Evolutionary conservation across 1,284 basidiomycete species (phyloP).

Genomic region (Sporisorium sorghi): DNA sequence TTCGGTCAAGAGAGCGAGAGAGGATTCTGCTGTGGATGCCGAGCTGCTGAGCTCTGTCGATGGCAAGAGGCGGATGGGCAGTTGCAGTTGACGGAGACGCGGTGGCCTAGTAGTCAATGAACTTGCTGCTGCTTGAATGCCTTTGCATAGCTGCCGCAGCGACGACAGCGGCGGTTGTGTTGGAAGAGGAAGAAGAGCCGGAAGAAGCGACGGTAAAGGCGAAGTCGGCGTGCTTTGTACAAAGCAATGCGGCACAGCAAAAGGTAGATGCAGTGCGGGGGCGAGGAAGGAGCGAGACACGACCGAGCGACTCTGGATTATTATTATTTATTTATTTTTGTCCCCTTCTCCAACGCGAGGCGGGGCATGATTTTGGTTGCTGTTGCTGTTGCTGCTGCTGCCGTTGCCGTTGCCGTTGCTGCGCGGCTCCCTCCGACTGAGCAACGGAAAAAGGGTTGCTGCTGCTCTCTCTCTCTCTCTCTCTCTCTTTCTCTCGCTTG

Average conservation of each 20-base stretch:
- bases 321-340: too few relatives aligned
- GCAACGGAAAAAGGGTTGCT: too few relatives aligned
- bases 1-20: not conserved
- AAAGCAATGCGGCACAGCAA: conserved; percentile 2
- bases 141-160: conserved; percentile 1
- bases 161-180: not conserved
- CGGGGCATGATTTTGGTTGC: not conserved
- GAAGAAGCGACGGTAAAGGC: not conserved
- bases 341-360: not conserved
- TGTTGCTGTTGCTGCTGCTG: conserved; percentile 1
- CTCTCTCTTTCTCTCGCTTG: not conserved
- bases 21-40: not conserved
- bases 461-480: too few relatives aligned
- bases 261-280: conserved; percentile 33
- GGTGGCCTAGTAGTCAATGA: not conserved
- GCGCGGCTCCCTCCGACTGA: too few relatives aligned
- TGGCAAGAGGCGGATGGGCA: not conserved
- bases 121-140: not conserved
- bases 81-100: not conserved
- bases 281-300: conserved; percentile 33
- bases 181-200: not conserved
- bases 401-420: not conserved
- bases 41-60: not conserved
- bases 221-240: too few relatives aligned
- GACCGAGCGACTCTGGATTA: conserved; percentile 26